Evolutionary conservation across 2,329 filamentous ascomycete species (phyloP).

Genomic region (Colletotrichum aenigma): DNA sequence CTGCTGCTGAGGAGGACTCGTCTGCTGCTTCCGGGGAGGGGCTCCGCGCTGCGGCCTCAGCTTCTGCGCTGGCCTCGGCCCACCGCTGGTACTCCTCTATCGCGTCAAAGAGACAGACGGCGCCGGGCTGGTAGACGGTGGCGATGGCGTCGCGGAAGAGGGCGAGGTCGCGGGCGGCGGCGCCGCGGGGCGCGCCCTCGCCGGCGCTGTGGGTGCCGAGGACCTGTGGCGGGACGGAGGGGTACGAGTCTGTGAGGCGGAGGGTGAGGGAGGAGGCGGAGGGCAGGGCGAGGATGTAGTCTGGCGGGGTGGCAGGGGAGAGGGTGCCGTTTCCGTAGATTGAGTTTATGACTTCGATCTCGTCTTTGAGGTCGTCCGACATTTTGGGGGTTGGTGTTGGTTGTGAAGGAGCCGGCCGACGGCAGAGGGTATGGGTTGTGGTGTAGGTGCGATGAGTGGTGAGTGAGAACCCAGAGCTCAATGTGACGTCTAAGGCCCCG

Average conservation of each 20-base stretch:
- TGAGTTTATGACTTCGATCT: constrained; percentile 82
- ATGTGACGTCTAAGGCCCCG: background rate
- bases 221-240: constrained; percentile 73
- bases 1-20: constrained; percentile 5
- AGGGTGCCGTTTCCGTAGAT: constrained; percentile 79
- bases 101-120: constrained; percentile 90
- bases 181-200: constrained; percentile 68
- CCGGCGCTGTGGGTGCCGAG: constrained; percentile 82
- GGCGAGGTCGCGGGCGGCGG: constrained; percentile 73
- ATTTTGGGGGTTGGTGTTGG: background rate
- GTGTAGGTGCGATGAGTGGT: background rate
- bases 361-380: constrained; percentile 53
- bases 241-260: constrained; percentile 76
- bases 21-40: background rate
- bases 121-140: constrained; percentile 72
- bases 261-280: constrained; percentile 63
- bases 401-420: background rate
- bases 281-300: constrained; percentile 72
- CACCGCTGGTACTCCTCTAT: constrained; percentile 68
- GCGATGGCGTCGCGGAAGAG: constrained; percentile 71
- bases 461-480: background rate
- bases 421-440: background rate
- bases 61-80: constrained; percentile 17
- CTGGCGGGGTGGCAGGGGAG: constrained; percentile 35
- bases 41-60: background rate